Evolutionary conservation across 441 rosid genomes (phyloP).

Genomic region (Populus hybrid): DNA sequence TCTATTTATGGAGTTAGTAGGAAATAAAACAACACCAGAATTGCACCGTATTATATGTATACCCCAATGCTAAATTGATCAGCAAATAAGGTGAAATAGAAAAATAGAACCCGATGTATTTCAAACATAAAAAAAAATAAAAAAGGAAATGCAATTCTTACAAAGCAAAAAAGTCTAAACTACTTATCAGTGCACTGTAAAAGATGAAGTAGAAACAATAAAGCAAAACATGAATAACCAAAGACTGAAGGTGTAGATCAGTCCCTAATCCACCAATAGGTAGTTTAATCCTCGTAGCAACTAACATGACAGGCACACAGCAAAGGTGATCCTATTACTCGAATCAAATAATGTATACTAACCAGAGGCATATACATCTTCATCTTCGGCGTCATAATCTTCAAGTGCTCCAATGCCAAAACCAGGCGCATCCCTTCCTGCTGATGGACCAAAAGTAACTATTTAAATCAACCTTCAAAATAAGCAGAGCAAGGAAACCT

Average conservation of each 20-base stretch:
- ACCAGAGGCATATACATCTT: constrained; percentile 81
- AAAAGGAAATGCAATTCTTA: background rate
- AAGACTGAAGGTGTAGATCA: background rate
- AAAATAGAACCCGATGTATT: background rate
- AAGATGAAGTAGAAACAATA: background rate
- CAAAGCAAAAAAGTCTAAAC: background rate
- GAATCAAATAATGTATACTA: constrained; percentile 20
- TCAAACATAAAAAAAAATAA: background rate
- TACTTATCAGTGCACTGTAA: background rate
- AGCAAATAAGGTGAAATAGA: background rate
- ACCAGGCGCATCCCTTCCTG: constrained; percentile 91
- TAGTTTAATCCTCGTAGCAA: background rate
- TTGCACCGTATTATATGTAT: background rate
- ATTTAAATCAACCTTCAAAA: constrained; percentile 30
- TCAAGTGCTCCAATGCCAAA: constrained; percentile 99
- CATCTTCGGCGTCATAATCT: constrained; percentile 95
- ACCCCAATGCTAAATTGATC: background rate
- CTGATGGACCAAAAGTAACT: constrained; percentile 50
- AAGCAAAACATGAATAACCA: background rate
- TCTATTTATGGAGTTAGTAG: background rate
- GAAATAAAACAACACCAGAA: background rate
- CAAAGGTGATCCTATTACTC: background rate
- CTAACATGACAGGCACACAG: background rate
- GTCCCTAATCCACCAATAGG: background rate
- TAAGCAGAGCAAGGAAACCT: constrained; percentile 6